phyloP scores from a whole-genome alignment of 164 flowering plant species.

The Piper longum region DNA sequence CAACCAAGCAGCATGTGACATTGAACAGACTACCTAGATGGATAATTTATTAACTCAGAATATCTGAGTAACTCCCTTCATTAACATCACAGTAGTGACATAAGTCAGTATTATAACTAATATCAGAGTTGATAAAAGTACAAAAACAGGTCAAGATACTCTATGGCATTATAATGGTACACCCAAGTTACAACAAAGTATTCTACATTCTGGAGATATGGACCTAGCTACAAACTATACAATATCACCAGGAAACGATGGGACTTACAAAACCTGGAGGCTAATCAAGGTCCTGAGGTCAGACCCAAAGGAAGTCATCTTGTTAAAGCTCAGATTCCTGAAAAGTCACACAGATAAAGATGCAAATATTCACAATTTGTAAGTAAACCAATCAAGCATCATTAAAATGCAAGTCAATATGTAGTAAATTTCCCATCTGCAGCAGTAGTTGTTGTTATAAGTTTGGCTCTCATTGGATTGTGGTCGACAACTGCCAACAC shows the following conservation, averaged over 20 bases:
- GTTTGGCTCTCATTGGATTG: too few relatives aligned
- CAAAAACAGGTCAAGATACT: too few relatives aligned
- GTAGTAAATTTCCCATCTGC: too few relatives aligned
- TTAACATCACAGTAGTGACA: too few relatives aligned
- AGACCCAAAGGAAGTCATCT: conserved; percentile 59
- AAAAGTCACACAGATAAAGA: neutral
- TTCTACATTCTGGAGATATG: neutral
- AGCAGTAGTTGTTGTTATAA: too few relatives aligned
- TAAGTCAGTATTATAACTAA: neutral
- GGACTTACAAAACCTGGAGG: conserved; percentile 65
- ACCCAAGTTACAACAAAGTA: too few relatives aligned
- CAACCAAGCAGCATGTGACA: neutral
- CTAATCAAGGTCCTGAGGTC: conserved; percentile 38
- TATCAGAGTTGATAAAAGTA: neutral
- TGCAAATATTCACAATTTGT: too few relatives aligned
- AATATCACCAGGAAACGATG: neutral
- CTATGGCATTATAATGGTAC: too few relatives aligned
- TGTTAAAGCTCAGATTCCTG: conserved; percentile 87
- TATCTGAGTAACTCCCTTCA: neutral
- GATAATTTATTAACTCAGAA: too few relatives aligned
- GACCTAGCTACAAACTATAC: neutral
- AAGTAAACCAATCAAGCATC: too few relatives aligned
- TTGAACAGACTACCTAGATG: neutral
- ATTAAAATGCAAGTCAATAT: too few relatives aligned
- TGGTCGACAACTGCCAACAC: neutral